Percentiles rank a stretch among this genome's conserved stretches.
Evolutionary conservation across 768 basidiomycete species (phyloP).

Genomic region (Pleurotus citrinopileatus): DNA sequence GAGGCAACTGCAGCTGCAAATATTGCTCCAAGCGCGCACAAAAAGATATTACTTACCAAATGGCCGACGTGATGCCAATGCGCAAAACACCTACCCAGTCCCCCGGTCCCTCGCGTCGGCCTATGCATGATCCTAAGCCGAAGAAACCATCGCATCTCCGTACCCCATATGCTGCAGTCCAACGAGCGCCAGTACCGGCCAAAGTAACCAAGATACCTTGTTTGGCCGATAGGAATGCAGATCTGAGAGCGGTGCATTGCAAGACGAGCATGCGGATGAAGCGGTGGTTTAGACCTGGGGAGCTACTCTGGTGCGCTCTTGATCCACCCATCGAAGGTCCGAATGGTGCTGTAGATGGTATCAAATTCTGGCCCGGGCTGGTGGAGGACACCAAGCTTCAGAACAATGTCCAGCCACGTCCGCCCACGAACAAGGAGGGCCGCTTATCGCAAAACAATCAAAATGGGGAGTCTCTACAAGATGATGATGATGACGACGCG

Average conservation of each 20-base stretch:
- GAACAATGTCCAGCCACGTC: conserved; percentile 34
- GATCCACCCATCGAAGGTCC: conserved; percentile 44
- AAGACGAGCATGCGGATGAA: conserved; percentile 41
- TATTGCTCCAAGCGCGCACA: conserved; percentile 74
- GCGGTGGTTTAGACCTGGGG: conserved; percentile 65
- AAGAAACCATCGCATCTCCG: neutral
- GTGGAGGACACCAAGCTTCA: conserved; percentile 57
- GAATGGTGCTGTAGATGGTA: conserved; percentile 35
- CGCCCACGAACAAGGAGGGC: no score
- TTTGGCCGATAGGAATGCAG: conserved; percentile 59
- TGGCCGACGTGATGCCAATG: conserved; percentile 29
- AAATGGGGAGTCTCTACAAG: conserved; percentile 18
- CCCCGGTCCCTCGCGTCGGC: conserved; percentile 9
- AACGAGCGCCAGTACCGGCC: conserved; percentile 28
- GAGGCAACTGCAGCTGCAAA: conserved; percentile 64
- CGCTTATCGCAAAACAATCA: neutral
- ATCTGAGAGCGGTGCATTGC: conserved; percentile 57
- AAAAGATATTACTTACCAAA: conserved; percentile 61
- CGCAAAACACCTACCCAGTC: conserved; percentile 22
- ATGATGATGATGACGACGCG: conserved; percentile 17
- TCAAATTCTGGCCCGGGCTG: conserved; percentile 73
- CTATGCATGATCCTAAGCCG: neutral
- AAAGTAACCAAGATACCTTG: conserved; percentile 42
- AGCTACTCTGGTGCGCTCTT: conserved; percentile 70
- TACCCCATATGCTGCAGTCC: conserved; percentile 36